A percentile compares a stretch with the other conserved stretches of the same genome.
Evolutionary conservation across 495 filamentous ascomycete genomes (phyloP).

Genomic region (Schizothecium vesticola): DNA sequence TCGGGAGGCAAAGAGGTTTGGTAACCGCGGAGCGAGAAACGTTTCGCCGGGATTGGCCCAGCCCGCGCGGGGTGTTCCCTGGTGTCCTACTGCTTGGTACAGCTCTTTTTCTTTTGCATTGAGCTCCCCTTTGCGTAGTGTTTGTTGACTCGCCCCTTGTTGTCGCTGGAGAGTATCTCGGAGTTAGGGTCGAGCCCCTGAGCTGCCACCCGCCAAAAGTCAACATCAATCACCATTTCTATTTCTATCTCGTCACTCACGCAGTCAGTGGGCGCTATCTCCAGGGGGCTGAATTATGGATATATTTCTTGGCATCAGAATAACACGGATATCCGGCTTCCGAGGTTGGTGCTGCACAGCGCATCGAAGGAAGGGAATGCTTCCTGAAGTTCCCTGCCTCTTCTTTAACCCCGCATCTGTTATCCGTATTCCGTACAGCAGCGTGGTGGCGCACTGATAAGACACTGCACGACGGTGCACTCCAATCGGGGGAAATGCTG

Average conservation of each 20-base stretch:
- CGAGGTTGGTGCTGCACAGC: neutral
- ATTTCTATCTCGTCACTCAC: neutral
- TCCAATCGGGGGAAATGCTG: neutral
- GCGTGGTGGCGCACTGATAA: neutral
- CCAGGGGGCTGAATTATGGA: neutral
- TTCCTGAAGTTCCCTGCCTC: neutral
- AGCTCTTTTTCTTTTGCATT: neutral
- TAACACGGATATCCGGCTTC: neutral
- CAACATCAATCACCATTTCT: neutral
- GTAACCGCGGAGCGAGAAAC: neutral
- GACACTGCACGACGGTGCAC: neutral
- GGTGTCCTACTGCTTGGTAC: neutral
- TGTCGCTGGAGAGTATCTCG: neutral
- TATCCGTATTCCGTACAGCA: neutral
- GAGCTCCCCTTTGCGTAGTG: neutral
- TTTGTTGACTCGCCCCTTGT: neutral
- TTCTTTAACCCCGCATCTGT: neutral
- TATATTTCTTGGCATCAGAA: neutral
- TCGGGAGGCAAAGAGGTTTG: neutral
- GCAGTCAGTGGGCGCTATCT: neutral
- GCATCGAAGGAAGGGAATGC: neutral
- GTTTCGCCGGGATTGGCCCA: neutral
- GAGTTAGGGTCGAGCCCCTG: neutral
- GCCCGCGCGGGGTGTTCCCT: neutral
- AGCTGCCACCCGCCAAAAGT: neutral